Conservation (phyloP, 176 grass and related monocot genomes). For the Tillandsia leiboldiana region DNA sequence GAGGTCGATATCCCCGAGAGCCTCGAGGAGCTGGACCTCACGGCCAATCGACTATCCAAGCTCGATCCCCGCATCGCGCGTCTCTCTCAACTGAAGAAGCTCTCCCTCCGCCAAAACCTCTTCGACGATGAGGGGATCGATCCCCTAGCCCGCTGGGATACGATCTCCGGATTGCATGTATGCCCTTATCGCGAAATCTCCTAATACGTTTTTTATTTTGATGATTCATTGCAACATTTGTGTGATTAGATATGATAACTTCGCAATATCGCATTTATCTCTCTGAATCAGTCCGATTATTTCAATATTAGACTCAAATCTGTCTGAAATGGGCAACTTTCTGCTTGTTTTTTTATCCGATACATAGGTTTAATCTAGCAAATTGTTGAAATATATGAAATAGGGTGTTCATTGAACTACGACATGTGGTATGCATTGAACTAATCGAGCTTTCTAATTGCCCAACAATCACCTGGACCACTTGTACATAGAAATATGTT, state of each 20-base stretch:
- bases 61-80: conserved; percentile 54
- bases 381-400: no score
- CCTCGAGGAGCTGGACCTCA: conserved; percentile 89
- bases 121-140: conserved; percentile 57
- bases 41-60: conserved; percentile 64
- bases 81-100: conserved; percentile 53
- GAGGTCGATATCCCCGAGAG: conserved; percentile 69
- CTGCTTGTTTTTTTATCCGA: no score
- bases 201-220: neutral
- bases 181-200: neutral
- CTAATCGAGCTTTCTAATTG: no score
- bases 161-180: conserved; percentile 61
- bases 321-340: no score
- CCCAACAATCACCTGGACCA: no score
- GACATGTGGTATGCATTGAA: no score
- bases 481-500: no score
- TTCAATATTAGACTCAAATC: neutral
- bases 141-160: conserved; percentile 55
- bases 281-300: neutral
- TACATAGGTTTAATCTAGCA: no score
- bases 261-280: neutral
- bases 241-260: neutral
- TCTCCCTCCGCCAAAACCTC: conserved; percentile 81
- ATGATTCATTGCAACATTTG: neutral
- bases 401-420: no score